Percentiles rank a stretch among this genome's conserved stretches.
These are phyloP conservation scores for Globisporangium recalcitrans DNA, from an alignment of 352 stramenopile species.

Conservation along the genomic window DNA sequence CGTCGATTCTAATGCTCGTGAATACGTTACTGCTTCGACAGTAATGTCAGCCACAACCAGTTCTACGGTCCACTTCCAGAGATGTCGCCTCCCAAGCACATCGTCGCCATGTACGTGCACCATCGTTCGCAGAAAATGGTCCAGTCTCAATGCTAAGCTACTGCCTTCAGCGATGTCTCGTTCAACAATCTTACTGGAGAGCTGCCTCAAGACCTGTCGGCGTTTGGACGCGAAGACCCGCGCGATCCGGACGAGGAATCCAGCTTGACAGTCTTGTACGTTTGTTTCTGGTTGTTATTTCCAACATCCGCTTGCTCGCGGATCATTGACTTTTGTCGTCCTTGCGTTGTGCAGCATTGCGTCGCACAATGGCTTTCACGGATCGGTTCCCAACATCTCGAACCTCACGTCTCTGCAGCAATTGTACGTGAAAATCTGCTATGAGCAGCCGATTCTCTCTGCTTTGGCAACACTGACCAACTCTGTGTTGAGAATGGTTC, in stretches of 20 bases:
- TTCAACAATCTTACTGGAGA: slow-evolving; percentile 41
- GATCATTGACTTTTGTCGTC: background rate
- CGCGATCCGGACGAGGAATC: slow-evolving; percentile 50
- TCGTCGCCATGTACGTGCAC: slow-evolving; percentile 35
- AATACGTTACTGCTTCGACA: too few relatives aligned
- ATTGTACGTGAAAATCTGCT: slow-evolving; percentile 35
- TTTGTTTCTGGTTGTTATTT: background rate
- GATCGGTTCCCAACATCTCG: slow-evolving; percentile 32
- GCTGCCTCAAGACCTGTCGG: slow-evolving; percentile 30
- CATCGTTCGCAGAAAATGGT: background rate
- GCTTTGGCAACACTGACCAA: too few relatives aligned
- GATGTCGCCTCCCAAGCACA: slow-evolving; percentile 28
- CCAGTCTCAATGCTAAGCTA: too few relatives aligned
- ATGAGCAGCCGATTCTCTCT: background rate
- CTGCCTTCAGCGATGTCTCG: slow-evolving; percentile 45
- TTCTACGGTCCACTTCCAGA: slow-evolving; percentile 35
- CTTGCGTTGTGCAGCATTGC: slow-evolving; percentile 27
- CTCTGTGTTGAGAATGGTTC: background rate
- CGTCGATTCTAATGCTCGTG: background rate
- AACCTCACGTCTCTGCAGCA: slow-evolving; percentile 38
- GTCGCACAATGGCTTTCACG: slow-evolving; percentile 40
- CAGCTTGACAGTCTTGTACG: slow-evolving; percentile 38
- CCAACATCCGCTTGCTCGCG: background rate
- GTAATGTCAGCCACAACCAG: slow-evolving; percentile 47
- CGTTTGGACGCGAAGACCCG: slow-evolving; percentile 42